Evolutionary conservation across 177 flowering plant species (phyloP).

Genomic region (Vitis hybrid): DNA sequence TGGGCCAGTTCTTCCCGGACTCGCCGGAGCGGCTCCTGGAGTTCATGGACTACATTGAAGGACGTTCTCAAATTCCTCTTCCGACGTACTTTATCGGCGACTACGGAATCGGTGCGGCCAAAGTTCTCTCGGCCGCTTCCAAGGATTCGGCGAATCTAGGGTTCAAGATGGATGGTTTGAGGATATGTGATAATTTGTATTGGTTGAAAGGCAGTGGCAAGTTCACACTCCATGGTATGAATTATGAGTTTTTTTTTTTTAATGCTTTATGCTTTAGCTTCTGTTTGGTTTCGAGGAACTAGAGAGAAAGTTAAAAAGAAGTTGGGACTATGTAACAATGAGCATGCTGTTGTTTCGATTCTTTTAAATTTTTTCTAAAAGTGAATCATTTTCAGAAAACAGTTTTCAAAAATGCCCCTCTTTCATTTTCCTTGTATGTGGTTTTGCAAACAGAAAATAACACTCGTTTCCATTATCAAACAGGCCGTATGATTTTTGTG

Average conservation of each 20-base stretch:
- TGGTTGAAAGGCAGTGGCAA: slow-evolving; percentile 97
- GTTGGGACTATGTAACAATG: too few relatives aligned
- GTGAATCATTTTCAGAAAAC: too few relatives aligned
- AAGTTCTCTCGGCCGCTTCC: slow-evolving; percentile 50
- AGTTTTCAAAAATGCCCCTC: too few relatives aligned
- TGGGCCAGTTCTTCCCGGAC: slow-evolving; percentile 97
- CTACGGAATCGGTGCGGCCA: slow-evolving; percentile 72
- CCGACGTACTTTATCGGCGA: slow-evolving; percentile 93
- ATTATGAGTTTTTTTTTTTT: background rate
- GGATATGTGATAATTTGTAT: slow-evolving; percentile 59
- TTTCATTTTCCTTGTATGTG: too few relatives aligned
- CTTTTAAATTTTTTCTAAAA: too few relatives aligned
- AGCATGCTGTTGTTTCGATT: too few relatives aligned
- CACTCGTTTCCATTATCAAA: too few relatives aligned
- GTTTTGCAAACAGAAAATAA: too few relatives aligned
- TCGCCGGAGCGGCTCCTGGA: slow-evolving; percentile 60
- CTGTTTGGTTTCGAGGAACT: background rate
- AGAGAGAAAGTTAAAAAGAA: background rate
- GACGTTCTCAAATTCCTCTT: slow-evolving; percentile 57
- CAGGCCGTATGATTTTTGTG: too few relatives aligned
- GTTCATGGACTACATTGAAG: slow-evolving; percentile 60
- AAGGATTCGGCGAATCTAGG: slow-evolving; percentile 52
- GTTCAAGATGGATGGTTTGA: slow-evolving; percentile 84
- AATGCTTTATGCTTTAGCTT: background rate
- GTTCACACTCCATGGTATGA: slow-evolving; percentile 62